These are phyloP conservation scores for Blastomyces gilchristii DNA, from an alignment of 2,329 filamentous ascomycete genomes.

Conservation along the genomic window DNA sequence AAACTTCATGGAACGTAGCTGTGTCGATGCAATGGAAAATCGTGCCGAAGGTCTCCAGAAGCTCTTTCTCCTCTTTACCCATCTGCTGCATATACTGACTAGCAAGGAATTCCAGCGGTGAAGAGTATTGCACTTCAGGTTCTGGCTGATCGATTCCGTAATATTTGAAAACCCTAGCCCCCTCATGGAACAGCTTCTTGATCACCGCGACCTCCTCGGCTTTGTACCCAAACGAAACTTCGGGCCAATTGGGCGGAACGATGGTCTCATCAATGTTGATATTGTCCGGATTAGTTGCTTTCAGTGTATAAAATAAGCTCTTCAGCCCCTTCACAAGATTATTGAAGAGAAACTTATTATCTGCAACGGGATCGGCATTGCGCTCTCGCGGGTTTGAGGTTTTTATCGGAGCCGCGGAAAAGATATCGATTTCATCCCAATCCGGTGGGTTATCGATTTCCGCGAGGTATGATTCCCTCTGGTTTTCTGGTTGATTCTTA, in stretches of 20 bases:
- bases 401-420: conserved; percentile 91
- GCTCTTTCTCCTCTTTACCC: conserved; percentile 91
- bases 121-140: conserved; percentile 62
- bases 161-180: conserved; percentile 91
- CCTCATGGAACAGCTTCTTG: conserved; percentile 93
- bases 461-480: conserved; percentile 69
- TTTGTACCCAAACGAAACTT: conserved; percentile 91
- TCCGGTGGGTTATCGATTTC: conserved; percentile 72
- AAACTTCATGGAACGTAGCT: conserved; percentile 96
- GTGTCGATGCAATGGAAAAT: conserved; percentile 98
- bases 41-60: conserved; percentile 93
- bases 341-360: conserved; percentile 97
- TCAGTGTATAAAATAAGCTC: conserved; percentile 90
- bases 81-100: conserved; percentile 93
- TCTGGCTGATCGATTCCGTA: conserved; percentile 79
- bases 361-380: conserved; percentile 77
- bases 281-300: conserved; percentile 68
- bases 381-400: conserved; percentile 83
- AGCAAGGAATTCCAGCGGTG: conserved; percentile 82
- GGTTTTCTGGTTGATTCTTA: conserved; percentile 55
- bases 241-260: conserved; percentile 82
- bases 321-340: conserved; percentile 93
- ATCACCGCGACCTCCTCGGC: conserved; percentile 95
- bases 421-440: conserved; percentile 98
- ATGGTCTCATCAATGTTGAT: conserved; percentile 63